Evolutionary conservation across 768 basidiomycete species (phyloP), one percentile per base, ranked within the genome.

Genomic region (Pisolithus sp.): DNA sequence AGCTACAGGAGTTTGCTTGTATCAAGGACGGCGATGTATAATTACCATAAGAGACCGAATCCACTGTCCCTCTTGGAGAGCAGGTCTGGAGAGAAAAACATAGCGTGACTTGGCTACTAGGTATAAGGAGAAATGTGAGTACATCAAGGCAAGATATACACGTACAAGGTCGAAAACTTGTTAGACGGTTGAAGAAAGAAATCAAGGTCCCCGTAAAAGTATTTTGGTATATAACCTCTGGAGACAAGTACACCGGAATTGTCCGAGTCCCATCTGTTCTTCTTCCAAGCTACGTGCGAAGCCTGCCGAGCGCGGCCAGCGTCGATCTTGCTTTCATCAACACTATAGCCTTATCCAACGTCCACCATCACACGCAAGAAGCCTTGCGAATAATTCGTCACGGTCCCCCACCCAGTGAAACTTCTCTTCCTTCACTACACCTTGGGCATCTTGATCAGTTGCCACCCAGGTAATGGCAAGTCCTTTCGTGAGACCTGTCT

Each of bases 61-160:
- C 92, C 89, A 57, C 85, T 90, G 59, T 94, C 90, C 53, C 91
- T 76, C 59, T 80, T 83, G 18, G 86, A 80, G 23, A 95, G 73
- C 4, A 94, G 69, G 47, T 93, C 91, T 7, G 85, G 74, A 40
- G 89, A 81, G 68, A 91, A 95, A 73, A 95, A 95, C 92, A 95
- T 92, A 10, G 40, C 49, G 43, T 34, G 42, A 40, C 21, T 50
- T 34, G 36, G 36, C 30, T 13, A 36, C 8, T 46, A 18, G 24
- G 26, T 34, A 43, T 12, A 43, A 28, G 34, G 43, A 31, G 20
- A 24, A 13, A 20, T 38, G 42, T 9, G 21, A 30, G 43, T 15
- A 39, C 42, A 45, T 37, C 49, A 38, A 37, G 52, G 37, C n/a
- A 26, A 28, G 46, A 40, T 26, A 31, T 47, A n/a, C 46, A 55